Evolutionary conservation across 306 rosid species (phyloP).

Genomic region (Crataegus laevigata): DNA sequence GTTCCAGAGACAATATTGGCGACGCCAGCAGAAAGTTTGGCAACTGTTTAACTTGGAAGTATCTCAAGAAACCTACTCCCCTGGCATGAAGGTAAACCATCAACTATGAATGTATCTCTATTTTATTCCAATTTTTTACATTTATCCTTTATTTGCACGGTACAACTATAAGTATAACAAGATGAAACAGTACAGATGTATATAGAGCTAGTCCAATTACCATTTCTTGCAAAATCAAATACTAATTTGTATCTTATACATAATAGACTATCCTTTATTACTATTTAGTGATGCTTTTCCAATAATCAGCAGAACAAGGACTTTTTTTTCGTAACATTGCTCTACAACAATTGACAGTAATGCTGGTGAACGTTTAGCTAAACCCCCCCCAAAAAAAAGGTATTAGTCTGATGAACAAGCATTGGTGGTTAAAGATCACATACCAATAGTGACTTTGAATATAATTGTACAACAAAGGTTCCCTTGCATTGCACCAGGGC

Average conservation of each 20-base stretch:
- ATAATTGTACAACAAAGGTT: conserved; percentile 68
- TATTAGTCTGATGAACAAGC: neutral
- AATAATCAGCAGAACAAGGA: too few species aligned
- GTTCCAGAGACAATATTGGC: conserved; percentile 66
- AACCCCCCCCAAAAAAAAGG: neutral
- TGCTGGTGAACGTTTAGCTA: neutral
- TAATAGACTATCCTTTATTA: too few species aligned
- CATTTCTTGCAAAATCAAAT: too few species aligned
- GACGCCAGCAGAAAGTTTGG: conserved; percentile 88
- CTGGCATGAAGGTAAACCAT: conserved; percentile 42
- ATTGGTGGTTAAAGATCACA: conserved; percentile 10
- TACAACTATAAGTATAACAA: too few species aligned
- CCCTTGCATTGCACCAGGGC: conserved; percentile 90
- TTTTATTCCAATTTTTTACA: neutral
- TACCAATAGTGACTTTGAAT: conserved; percentile 92
- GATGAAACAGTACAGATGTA: too few species aligned
- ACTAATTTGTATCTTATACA: too few species aligned
- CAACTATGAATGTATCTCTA: neutral
- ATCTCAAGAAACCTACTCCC: conserved; percentile 87
- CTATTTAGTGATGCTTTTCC: too few species aligned
- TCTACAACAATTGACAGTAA: too few species aligned
- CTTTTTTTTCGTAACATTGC: too few species aligned
- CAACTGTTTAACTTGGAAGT: conserved; percentile 75
- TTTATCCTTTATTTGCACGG: too few species aligned
- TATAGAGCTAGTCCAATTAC: too few species aligned